phyloP scores from a whole-genome alignment of 495 filamentous ascomycete genomes.

The Aspergillus ostianus region DNA sequence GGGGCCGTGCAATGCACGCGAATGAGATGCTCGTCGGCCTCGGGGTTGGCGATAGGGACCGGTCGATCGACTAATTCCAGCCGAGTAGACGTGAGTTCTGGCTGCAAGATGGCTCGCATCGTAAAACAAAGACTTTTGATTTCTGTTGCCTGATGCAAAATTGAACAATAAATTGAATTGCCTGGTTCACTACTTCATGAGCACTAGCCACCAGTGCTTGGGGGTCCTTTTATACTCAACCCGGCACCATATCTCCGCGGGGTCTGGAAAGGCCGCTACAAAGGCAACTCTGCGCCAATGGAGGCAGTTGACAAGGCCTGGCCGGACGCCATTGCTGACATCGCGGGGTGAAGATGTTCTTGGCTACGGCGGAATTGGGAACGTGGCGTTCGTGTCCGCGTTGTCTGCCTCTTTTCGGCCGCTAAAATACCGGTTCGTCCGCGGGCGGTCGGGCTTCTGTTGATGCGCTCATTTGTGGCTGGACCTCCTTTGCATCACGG shows the following conservation, averaged over 20 bases:
- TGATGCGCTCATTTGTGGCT: no score
- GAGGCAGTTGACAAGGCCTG: not conserved
- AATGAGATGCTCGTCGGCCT: constrained; percentile 48
- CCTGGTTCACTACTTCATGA: not conserved
- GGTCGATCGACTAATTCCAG: constrained; percentile 16
- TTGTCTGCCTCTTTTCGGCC: not conserved
- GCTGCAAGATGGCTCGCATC: constrained; percentile 15
- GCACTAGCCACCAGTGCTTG: no score
- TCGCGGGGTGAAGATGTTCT: not conserved
- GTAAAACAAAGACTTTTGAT: not conserved
- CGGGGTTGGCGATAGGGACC: constrained; percentile 21
- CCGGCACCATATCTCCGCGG: not conserved
- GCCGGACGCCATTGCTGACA: not conserved
- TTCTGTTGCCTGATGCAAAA: not conserved
- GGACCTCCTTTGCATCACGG: no score
- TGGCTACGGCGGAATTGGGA: not conserved
- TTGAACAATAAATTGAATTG: not conserved
- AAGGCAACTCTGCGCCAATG: no score
- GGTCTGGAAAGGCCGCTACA: not conserved
- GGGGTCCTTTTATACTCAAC: not conserved
- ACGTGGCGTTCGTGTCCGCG: not conserved
- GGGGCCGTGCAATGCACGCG: constrained; percentile 48
- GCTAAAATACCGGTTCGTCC: not conserved
- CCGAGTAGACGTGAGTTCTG: constrained; percentile 7
- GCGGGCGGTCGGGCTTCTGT: no score